Conservation (phyloP, 2,329 filamentous ascomycete genomes). For the Ophiostoma fasciatum region DNA sequence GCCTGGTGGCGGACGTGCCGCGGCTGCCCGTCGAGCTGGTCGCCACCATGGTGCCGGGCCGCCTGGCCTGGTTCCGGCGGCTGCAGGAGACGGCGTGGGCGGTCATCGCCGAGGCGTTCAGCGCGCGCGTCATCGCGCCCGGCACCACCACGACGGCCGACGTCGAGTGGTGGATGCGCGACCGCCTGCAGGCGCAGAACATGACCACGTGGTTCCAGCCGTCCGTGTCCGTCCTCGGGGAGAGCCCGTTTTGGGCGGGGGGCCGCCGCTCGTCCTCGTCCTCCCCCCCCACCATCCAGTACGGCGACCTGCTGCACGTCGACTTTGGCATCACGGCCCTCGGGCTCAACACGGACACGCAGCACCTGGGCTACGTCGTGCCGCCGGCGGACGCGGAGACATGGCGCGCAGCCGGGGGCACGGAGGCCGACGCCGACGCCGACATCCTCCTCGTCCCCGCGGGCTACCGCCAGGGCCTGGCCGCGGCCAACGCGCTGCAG, state of each 20-base stretch:
- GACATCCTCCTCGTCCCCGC: constrained; percentile 26
- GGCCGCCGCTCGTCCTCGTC: neutral
- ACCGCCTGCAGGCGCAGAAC: constrained; percentile 31
- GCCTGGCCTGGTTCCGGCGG: constrained; percentile 27
- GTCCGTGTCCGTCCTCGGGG: constrained; percentile 25
- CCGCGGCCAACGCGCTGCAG: constrained; percentile 31
- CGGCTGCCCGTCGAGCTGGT: constrained; percentile 32
- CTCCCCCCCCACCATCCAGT: constrained; percentile 20
- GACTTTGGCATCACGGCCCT: constrained; percentile 24
- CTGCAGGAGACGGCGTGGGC: constrained; percentile 40
- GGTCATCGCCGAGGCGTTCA: constrained; percentile 56
- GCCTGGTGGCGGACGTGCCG: constrained; percentile 24
- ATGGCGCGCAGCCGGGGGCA: too few species aligned
- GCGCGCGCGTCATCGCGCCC: constrained; percentile 34
- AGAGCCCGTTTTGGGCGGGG: neutral
- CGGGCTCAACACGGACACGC: constrained; percentile 20
- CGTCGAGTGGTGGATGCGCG: constrained; percentile 37
- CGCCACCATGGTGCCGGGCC: constrained; percentile 25
- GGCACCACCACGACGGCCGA: constrained; percentile 28
- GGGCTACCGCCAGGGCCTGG: constrained; percentile 26
- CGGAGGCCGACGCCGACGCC: constrained; percentile 20
- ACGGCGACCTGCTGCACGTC: constrained; percentile 32
- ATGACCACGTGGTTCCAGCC: constrained; percentile 39
- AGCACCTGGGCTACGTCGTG: constrained; percentile 35
- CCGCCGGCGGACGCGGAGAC: constrained; percentile 25